Evolutionary conservation across 768 basidiomycete species (phyloP).

Genomic region (Tulasnella sp.): DNA sequence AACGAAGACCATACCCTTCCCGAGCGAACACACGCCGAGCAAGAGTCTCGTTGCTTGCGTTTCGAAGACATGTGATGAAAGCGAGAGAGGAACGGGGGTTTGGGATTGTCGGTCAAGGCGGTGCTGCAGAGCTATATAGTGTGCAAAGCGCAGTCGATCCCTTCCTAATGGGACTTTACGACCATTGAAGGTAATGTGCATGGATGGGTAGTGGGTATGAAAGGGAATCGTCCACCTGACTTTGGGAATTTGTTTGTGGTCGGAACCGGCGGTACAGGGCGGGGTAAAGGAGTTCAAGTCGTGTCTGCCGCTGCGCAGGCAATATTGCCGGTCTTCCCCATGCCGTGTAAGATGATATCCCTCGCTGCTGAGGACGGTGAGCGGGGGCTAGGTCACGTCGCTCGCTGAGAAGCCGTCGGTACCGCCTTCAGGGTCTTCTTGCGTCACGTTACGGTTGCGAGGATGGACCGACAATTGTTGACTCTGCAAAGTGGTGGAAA

Average conservation of each 20-base stretch:
- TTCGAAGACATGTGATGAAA: constrained; percentile 11
- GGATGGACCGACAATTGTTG: neutral
- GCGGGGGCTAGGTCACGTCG: constrained; percentile 2
- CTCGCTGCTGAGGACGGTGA: constrained; percentile 1
- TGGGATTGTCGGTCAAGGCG: neutral
- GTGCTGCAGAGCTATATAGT: neutral
- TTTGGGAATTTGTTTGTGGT: neutral
- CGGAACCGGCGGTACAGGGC: neutral
- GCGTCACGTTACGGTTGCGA: constrained; percentile 12
- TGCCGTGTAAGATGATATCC: neutral
- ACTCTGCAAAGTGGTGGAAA: neutral
- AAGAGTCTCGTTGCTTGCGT: neutral
- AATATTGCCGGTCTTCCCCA: neutral
- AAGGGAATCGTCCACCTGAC: constrained; percentile 5
- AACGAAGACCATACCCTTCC: neutral
- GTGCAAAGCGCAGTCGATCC: neutral
- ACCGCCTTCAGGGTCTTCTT: constrained; percentile 12
- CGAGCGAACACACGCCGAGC: neutral
- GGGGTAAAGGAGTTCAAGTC: constrained; percentile 10
- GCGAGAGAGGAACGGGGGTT: constrained; percentile 2
- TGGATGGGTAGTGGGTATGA: neutral
- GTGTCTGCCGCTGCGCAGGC: constrained; percentile 11
- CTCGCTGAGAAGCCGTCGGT: constrained; percentile 7
- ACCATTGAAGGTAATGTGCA: neutral
- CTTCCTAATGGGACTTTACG: constrained; percentile 8